Base-by-base conservation (phyloP, 2,329 filamentous ascomycete species). In the Aspergillus sp. region DNA sequence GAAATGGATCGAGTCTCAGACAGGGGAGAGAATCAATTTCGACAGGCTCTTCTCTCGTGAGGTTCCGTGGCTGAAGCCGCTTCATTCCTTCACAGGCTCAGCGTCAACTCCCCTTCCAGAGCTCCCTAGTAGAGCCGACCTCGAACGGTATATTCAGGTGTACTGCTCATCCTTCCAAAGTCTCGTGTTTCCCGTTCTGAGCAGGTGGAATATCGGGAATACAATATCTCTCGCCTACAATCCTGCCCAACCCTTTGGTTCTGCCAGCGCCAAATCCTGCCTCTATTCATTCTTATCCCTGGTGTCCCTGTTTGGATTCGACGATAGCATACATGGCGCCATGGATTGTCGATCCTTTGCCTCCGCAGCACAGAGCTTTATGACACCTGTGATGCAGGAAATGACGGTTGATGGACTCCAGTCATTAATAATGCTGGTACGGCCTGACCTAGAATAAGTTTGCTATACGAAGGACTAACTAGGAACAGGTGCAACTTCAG, bases 291-390 rank as follows among this genome's bases (percentile, higher is more conserved):
- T 61, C 9, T 6, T 51, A n/a, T 11, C 48, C 3, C 30, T 41
- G 1, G 46, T 34, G 17, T 11, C 45, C 15, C 24, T 42, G n/a
- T 47, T 54, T 24, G 40, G 30, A 7, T 40, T 44, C 17, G 42
- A 22, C 15, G 13, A 24, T 24, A 47, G 15, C 20, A 24, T 20
- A 22, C 30, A 20, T 19, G 47, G 12, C 9, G 33, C 19, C 11
- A 39, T 49, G 30, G 61, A 61, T 48, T 63, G 51, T 37, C 45
- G 48, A 9, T 54, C 57, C 6, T 63, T 58, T 56, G 57, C 54
- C 13, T 56, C 37, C 4, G 51, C 33, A 12, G 57, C 51, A 5
- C 59, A 60, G 17, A 53, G 22, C 13, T 57, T 54, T 7, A 42
- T 51, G 17, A 15, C 54, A 4, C 4, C 19, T 5, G 27, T 64